Evolutionary conservation across 2,329 filamentous ascomycete species (phyloP).

Genomic region (Cordyceps pruinosa): DNA sequence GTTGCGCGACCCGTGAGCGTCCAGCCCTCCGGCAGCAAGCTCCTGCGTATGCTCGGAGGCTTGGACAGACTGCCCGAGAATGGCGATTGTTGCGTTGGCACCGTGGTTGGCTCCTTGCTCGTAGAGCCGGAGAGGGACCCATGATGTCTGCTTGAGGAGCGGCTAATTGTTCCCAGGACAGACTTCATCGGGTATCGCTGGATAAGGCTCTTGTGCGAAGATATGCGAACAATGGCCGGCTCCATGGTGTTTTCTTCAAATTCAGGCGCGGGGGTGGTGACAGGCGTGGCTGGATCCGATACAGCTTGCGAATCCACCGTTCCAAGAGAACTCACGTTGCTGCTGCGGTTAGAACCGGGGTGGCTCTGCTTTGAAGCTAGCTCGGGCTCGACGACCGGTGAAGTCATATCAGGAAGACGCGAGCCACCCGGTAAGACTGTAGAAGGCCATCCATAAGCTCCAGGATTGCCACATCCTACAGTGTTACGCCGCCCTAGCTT

Average conservation of each 20-base stretch:
- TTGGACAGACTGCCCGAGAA: background rate
- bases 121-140: background rate
- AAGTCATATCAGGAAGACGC: background rate
- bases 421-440: constrained; percentile 13
- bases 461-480: constrained; percentile 17
- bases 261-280: background rate
- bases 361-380: background rate
- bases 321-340: background rate
- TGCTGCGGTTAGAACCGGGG: constrained; percentile 1
- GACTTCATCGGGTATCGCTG: constrained; percentile 11
- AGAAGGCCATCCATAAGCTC: constrained; percentile 19
- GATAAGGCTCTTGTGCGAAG: constrained; percentile 11
- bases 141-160: constrained; percentile 5
- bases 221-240: constrained; percentile 12
- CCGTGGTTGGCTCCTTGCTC: constrained; percentile 7
- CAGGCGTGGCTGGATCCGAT: background rate
- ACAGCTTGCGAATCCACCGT: background rate
- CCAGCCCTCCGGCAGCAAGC: constrained; percentile 15
- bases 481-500: constrained; percentile 17
- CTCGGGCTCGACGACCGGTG: background rate
- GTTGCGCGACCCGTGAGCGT: constrained; percentile 10
- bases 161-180: constrained; percentile 6
- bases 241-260: background rate
- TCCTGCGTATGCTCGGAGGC: constrained; percentile 15
- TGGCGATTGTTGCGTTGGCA: constrained; percentile 1